Base-by-base conservation (phyloP, 2,329 filamentous ascomycete genomes). In the Escovopsis sp. region DNA sequence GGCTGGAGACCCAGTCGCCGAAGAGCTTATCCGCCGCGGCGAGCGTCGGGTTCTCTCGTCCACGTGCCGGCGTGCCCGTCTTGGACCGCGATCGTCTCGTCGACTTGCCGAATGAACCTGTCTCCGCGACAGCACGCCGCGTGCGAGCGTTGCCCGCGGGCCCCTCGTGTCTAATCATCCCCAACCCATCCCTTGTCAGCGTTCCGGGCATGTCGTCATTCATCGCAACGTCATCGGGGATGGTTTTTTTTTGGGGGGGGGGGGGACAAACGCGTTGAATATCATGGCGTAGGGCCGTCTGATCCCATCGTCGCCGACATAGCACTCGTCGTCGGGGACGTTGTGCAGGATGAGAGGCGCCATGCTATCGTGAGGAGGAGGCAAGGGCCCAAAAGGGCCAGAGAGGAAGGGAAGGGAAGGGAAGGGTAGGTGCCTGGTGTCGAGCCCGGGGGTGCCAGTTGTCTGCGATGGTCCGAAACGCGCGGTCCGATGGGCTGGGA, bases 41-140 rank as follows among this genome's bases (percentile, higher is more conserved):
- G 51, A 76, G 66, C 3, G 74, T 80, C 15, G 75, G 73, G 55
- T 80, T 75, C 56, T 80, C 75, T 49, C 69, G 69, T 45, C 56
- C 56, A 54, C 69, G 68, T 33, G 73, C 66, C 32, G 70, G 69
- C 9, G 69, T 80, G 47, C 72, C 73, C 4, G 75, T 77, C 49
- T 75, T 70, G 26, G 74, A 78, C 50, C 76, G 69, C 38, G 76
- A 78, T 47, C 77, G 68, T 39, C 75, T 67, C 37, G 72, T 77
- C n/a, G 77, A 79, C 56, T 78, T 79, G 45, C 77, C 77, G 58
- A 81, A 81, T 3, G 77, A 77, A 35, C 77, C 77, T 3, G 74
- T 70, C 56, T 80, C 76, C 43, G 73, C 66, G n/a, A 69, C 66
- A 46, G 61, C 63, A 52, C 71, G 71, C 48, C 72, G 68, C 41